These are phyloP conservation scores for Wallemia ichthyophaga DNA, from an alignment of 1,284 basidiomycete species.

Conservation along the genomic window DNA sequence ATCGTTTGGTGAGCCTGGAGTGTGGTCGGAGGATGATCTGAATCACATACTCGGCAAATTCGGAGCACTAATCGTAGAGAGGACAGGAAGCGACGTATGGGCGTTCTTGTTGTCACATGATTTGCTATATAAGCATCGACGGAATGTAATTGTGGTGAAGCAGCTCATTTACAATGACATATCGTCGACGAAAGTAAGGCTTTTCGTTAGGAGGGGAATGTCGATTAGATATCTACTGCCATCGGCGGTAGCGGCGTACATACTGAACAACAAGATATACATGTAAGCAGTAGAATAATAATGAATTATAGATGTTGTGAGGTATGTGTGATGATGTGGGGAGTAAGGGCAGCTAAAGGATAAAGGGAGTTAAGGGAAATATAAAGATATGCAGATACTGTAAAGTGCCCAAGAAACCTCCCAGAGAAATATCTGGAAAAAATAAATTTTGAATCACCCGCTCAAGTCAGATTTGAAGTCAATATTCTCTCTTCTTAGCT, in stretches of 20 bases:
- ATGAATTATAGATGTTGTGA: neutral
- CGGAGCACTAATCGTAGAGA: conserved; percentile 80
- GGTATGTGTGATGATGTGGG: neutral
- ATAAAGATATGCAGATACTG: neutral
- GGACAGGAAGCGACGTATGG: conserved; percentile 69
- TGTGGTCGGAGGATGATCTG: conserved; percentile 84
- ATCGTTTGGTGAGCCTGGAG: conserved; percentile 82
- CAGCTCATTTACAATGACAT: conserved; percentile 98
- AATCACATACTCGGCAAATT: conserved; percentile 86
- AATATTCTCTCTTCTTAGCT: neutral
- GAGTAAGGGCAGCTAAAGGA: too few species aligned
- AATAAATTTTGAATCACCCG: neutral
- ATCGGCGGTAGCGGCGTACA: neutral
- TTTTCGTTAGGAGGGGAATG: conserved; percentile 74
- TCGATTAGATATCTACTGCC: conserved; percentile 31
- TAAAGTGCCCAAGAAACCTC: too few species aligned
- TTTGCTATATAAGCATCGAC: conserved; percentile 22
- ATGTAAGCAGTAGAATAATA: neutral
- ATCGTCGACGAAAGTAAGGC: conserved; percentile 63
- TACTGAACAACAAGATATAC: conserved; percentile 1
- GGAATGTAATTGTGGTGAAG: conserved; percentile 76
- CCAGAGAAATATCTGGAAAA: too few species aligned
- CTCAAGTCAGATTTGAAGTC: neutral
- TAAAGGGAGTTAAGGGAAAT: neutral
- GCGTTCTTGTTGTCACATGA: conserved; percentile 25